A percentile compares a stretch with the other conserved stretches of the same genome.
phyloP scores from a whole-genome alignment of 1,139 yeast species.

The Blastobotrys persicus region DNA sequence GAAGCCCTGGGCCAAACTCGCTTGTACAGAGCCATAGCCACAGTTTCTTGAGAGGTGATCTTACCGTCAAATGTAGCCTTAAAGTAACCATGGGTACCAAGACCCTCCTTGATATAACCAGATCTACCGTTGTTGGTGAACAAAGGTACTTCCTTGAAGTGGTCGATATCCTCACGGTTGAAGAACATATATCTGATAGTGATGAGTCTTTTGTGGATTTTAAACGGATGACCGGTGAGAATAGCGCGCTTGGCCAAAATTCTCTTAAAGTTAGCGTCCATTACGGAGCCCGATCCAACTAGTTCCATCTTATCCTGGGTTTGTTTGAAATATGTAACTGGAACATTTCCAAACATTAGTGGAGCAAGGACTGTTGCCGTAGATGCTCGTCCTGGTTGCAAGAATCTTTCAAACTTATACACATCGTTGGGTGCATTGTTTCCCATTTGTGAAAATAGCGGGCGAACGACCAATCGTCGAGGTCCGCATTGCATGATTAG shows the following conservation, averaged over 20 bases:
- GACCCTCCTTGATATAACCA: conserved; percentile 89
- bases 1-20: conserved; percentile 75
- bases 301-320: conserved; percentile 68
- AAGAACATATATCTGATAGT: conserved; percentile 98
- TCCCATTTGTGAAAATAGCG: conserved; percentile 73
- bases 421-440: conserved; percentile 79
- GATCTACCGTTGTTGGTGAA: conserved; percentile 90
- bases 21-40: conserved; percentile 91
- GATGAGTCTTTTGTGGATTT: conserved; percentile 88
- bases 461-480: conserved; percentile 81
- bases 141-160: conserved; percentile 89
- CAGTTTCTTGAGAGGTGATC: conserved; percentile 85
- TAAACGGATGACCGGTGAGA: conserved; percentile 91
- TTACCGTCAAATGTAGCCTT: conserved; percentile 94
- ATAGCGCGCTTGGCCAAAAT: conserved; percentile 84
- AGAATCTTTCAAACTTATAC: conserved; percentile 78
- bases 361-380: conserved; percentile 92
- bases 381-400: conserved; percentile 72
- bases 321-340: conserved; percentile 40
- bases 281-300: conserved; percentile 86
- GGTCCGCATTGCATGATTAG: conserved; percentile 91
- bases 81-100: conserved; percentile 98
- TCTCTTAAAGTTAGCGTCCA: conserved; percentile 82
- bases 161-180: conserved; percentile 81
- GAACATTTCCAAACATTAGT: conserved; percentile 67